Evolutionary conservation across 2,329 filamentous ascomycete genomes (phyloP).

Genomic region (Saccharata proteae): DNA sequence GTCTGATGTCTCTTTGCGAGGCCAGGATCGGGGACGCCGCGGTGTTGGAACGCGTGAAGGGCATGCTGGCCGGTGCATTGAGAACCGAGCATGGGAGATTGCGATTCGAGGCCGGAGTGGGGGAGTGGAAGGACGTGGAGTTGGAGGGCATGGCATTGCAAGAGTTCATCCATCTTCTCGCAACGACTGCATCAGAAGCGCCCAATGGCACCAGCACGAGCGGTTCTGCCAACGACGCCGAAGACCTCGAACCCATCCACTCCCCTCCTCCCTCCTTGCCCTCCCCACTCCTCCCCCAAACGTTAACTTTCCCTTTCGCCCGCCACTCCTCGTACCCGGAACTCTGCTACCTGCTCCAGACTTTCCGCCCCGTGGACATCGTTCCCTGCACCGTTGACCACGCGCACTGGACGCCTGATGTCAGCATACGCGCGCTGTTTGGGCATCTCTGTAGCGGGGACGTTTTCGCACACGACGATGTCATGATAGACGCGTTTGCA

Average conservation of each 20-base stretch:
- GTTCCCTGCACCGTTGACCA: conserved; percentile 66
- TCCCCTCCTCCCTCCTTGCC: not conserved
- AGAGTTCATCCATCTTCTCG: conserved; percentile 20
- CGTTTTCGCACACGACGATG: conserved; percentile 51
- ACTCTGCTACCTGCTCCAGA: conserved; percentile 55
- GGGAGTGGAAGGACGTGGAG: conserved; percentile 13
- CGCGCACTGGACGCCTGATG: conserved; percentile 47
- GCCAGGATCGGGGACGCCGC: conserved; percentile 24
- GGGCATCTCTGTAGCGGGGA: conserved; percentile 52
- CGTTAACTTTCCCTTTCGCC: conserved; percentile 64
- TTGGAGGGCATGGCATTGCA: conserved; percentile 17
- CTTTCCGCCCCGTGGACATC: conserved; percentile 62
- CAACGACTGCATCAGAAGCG: conserved; percentile 3
- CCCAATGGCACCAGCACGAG: not conserved
- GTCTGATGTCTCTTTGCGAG: conserved; percentile 41
- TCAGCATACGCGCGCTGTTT: conserved; percentile 60
- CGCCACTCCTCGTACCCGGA: conserved; percentile 80
- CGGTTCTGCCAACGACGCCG: not conserved
- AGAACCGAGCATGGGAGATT: conserved; percentile 13
- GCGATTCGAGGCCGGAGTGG: conserved; percentile 17
- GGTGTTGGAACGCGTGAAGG: conserved; percentile 22
- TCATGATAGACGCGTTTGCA: too few relatives aligned
- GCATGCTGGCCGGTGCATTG: conserved; percentile 19
- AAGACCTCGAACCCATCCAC: not conserved
- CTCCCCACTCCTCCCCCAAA: conserved; percentile 9